A percentile compares a stretch with the other conserved stretches of the same genome.
Evolutionary conservation across 2,329 filamentous ascomycete species (phyloP).

Genomic region (Aspergillus niger): DNA sequence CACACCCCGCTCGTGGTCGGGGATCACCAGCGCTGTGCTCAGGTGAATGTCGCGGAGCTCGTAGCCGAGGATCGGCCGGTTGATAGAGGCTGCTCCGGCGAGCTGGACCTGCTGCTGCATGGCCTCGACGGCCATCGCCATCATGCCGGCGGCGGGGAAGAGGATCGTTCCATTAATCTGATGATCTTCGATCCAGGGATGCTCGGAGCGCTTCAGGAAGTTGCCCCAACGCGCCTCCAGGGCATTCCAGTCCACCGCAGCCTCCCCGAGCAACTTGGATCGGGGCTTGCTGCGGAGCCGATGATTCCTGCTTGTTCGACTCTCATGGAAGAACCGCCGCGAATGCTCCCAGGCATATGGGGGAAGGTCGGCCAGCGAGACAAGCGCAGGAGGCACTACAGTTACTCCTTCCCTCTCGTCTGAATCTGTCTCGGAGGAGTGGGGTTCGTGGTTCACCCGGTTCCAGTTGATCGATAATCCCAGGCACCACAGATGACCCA

Average conservation of each 20-base stretch:
- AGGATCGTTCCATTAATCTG: constrained; percentile 21
- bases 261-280: constrained; percentile 22
- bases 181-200: constrained; percentile 51
- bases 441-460: not conserved
- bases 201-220: constrained; percentile 31
- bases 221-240: constrained; percentile 46
- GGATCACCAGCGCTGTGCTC: not conserved
- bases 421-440: not conserved
- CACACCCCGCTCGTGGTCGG: not conserved
- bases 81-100: too few species aligned
- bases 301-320: constrained; percentile 19
- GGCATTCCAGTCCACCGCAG: constrained; percentile 19
- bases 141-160: constrained; percentile 20
- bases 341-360: constrained; percentile 45
- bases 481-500: not conserved
- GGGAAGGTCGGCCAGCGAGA: constrained; percentile 32
- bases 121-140: constrained; percentile 19
- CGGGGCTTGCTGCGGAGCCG: constrained; percentile 17
- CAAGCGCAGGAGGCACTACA: not conserved
- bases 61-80: not conserved
- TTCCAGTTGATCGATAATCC: not conserved
- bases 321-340: constrained; percentile 41
- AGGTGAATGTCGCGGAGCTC: not conserved
- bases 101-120: not conserved
- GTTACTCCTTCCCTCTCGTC: too few species aligned